A percentile compares a stretch with the other conserved stretches of the same genome.
phyloP scores from a whole-genome alignment of 768 basidiomycete species.

The Psilocybe cubensis region DNA sequence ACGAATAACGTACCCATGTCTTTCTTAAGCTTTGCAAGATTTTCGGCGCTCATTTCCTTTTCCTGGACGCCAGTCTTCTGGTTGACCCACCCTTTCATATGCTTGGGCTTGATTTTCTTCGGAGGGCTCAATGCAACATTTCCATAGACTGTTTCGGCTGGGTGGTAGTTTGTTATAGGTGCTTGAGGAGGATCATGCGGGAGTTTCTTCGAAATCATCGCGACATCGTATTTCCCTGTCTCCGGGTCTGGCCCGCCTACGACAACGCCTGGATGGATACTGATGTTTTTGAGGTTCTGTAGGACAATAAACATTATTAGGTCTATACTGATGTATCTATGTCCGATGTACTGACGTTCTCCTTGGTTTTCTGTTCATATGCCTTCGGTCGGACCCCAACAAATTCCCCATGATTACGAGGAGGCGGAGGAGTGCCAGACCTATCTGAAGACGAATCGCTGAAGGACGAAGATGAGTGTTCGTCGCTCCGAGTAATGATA shows the following conservation, averaged over 20 bases:
- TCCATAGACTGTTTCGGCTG: constrained; percentile 15
- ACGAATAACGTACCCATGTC: constrained; percentile 16
- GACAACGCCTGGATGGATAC: constrained; percentile 28
- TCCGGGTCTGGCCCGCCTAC: constrained; percentile 15
- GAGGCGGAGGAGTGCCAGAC: constrained; percentile 1
- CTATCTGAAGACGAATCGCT: not conserved
- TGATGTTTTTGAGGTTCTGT: constrained; percentile 14
- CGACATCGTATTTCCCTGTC: constrained; percentile 19
- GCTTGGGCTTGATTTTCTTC: constrained; percentile 5
- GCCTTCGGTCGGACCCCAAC: constrained; percentile 22
- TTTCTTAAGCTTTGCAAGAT: constrained; percentile 9
- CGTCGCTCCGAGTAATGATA: not conserved
- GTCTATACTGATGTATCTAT: not conserved
- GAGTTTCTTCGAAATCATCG: constrained; percentile 27
- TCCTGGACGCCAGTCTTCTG: constrained; percentile 16
- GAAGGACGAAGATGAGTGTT: not conserved
- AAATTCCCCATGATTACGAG: constrained; percentile 13
- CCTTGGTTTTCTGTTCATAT: constrained; percentile 16
- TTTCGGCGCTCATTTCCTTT: constrained; percentile 9
- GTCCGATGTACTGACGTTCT: not conserved
- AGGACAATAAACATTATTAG: not conserved
- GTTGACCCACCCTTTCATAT: constrained; percentile 22
- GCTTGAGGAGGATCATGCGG: constrained; percentile 26
- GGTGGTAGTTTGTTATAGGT: constrained; percentile 16
- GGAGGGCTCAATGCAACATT: constrained; percentile 18